These are phyloP conservation scores for Viola odorata DNA, from an alignment of 345 rosid genomes.

Conservation along the genomic window DNA sequence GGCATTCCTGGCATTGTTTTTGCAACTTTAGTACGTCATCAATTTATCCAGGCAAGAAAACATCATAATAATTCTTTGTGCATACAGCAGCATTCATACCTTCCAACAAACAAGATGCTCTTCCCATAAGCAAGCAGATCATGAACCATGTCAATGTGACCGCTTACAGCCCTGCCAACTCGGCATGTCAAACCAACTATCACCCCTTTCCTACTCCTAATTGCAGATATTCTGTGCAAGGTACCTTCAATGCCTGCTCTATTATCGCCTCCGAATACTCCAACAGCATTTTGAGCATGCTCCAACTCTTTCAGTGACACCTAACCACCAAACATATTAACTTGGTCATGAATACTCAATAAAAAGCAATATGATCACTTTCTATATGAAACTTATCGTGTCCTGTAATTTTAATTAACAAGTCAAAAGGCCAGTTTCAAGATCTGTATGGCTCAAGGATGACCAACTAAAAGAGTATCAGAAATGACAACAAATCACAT, in stretches of 20 bases:
- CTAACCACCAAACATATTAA: slow-evolving; percentile 28
- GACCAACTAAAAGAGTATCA: neutral
- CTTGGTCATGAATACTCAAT: slow-evolving; percentile 1
- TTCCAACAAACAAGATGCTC: slow-evolving; percentile 61
- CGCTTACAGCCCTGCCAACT: slow-evolving; percentile 62
- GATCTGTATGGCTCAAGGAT: neutral
- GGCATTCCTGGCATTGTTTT: no score
- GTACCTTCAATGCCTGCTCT: slow-evolving; percentile 69
- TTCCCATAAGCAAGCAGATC: slow-evolving; percentile 56
- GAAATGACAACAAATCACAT: neutral
- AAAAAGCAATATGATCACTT: neutral
- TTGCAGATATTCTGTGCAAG: slow-evolving; percentile 60
- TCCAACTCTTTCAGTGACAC: slow-evolving; percentile 56
- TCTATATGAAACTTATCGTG: neutral
- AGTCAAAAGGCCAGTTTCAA: neutral
- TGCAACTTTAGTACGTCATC: no score
- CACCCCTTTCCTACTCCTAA: slow-evolving; percentile 47
- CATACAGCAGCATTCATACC: no score
- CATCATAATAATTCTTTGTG: no score
- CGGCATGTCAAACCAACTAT: slow-evolving; percentile 61
- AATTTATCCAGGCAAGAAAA: no score
- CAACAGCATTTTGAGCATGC: slow-evolving; percentile 50
- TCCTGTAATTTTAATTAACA: neutral
- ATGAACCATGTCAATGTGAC: slow-evolving; percentile 56
- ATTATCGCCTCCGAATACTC: slow-evolving; percentile 57